phyloP scores from a whole-genome alignment of 352 stramenopile genomes.

The Globisporangium echinulatum region DNA sequence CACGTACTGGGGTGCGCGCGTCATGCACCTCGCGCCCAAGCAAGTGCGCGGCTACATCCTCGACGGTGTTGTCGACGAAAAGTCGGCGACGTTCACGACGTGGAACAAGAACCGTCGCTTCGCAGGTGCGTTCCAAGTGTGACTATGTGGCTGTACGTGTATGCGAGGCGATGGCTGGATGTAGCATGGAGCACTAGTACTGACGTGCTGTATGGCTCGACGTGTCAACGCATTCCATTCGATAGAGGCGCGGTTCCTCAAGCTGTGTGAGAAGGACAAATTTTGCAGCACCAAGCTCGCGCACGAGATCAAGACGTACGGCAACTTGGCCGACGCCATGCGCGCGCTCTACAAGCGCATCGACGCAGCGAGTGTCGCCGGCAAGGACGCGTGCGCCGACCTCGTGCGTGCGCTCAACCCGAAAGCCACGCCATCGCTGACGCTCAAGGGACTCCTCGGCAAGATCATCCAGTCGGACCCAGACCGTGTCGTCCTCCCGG shows the following conservation, averaged over 20 bases:
- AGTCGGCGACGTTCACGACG: constrained; percentile 6
- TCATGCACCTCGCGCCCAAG: constrained; percentile 20
- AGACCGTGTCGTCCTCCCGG: constrained; percentile 1
- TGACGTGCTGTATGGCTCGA: no score
- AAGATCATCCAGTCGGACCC: background rate
- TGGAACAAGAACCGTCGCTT: constrained; percentile 4
- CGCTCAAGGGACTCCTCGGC: background rate
- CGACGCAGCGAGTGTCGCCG: background rate
- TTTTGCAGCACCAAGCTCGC: constrained; percentile 8
- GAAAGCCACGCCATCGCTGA: background rate
- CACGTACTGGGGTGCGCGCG: constrained; percentile 14
- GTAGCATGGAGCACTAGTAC: no score
- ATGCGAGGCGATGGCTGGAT: no score
- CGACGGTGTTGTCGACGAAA: constrained; percentile 14
- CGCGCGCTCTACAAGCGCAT: constrained; percentile 7
- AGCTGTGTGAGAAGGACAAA: constrained; percentile 4
- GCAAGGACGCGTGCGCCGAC: constrained; percentile 2
- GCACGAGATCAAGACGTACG: constrained; percentile 4
- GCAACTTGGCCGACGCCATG: background rate
- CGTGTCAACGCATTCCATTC: constrained; percentile 9
- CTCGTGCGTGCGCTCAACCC: background rate
- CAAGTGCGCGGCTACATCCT: constrained; percentile 23
- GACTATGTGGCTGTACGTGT: background rate
- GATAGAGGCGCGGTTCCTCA: constrained; percentile 2
- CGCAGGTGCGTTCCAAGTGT: background rate